phyloP scores from a whole-genome alignment of 805 yeast species.

The Myxozyma kluyveri region DNA sequence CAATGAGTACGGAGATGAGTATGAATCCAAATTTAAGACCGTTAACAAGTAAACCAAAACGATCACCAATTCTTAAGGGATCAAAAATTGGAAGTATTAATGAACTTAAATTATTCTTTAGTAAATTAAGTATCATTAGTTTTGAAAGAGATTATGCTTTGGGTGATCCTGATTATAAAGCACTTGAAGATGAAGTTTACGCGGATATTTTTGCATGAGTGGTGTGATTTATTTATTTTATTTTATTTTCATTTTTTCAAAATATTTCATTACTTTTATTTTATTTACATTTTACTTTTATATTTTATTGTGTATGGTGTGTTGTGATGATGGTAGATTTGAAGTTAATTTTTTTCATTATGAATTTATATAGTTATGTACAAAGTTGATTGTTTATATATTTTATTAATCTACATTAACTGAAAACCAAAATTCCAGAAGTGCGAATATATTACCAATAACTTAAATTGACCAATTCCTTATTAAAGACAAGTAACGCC shows the following conservation, averaged over 20 bases:
- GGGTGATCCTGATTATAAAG: conserved; percentile 14
- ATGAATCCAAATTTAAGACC: conserved; percentile 10
- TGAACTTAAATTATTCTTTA: conserved; percentile 62
- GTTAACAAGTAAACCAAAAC: conserved; percentile 15
- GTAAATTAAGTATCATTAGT: conserved; percentile 52
- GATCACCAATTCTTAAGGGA: conserved; percentile 45
- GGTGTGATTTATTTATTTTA: neutral
- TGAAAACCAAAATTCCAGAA: neutral
- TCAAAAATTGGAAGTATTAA: conserved; percentile 43
- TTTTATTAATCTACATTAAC: neutral
- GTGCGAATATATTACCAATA: no score
- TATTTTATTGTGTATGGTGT: no score
- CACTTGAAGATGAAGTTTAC: conserved; percentile 22
- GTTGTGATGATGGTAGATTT: no score
- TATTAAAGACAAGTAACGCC: no score
- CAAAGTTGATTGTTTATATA: no score
- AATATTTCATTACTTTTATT: neutral
- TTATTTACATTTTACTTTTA: no score
- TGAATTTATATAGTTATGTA: no score
- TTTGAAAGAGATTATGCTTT: conserved; percentile 22
- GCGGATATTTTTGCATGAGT: conserved; percentile 22
- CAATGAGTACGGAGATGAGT: conserved; percentile 29
- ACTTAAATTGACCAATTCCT: no score
- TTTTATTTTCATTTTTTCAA: neutral
- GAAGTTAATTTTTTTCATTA: no score